Evolutionary conservation across 352 stramenopile genomes (phyloP), one percentile per base, ranked within the genome.

Genomic region (Globisporangium middletonii): DNA sequence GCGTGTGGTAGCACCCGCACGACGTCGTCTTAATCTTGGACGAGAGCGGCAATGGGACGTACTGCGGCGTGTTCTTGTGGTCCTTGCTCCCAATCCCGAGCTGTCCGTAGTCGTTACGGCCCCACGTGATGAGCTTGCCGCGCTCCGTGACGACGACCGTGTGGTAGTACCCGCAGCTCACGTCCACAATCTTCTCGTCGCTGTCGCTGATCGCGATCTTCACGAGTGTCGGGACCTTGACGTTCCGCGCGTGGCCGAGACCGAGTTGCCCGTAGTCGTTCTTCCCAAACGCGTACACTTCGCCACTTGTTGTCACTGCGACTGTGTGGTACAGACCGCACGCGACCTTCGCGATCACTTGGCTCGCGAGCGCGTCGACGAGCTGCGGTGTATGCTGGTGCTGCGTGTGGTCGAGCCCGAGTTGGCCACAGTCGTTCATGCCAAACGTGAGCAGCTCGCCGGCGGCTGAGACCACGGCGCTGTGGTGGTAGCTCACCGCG

Each of bases 231-330:
- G 85, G 85, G 5, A 92, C 60, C 52, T 95, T 92, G 43, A 83
- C 72, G 57, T 87, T 92, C 7, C 83, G 71, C 46, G 78, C 77
- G 59, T 95, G 85, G 6, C 83, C 79, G 19, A 93, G 67, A n/a
- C 83, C 85, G 23, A 95, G 74, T 53, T 95, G 85, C 0, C 85
- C 85, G 56, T 95, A 95, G 53, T 95, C 85, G 53, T 95, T 95
- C 58, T 93, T 95, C 16, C 85, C 85, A 46, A 88, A 92, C 0
- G 85, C 71, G 58, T 93, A 93, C 6, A 95, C 75, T 35, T 93
- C 85, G n/a, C 85, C 85, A 7, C 67, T 62, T 35, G 69, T 69
- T 30, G 82, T 91, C 48, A 76, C 64, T 18, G 65, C 73, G 7
- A 92, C 65, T 1, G 85, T 95, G 55, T 95, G 85, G 50, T 95